A percentile compares a stretch with the other conserved stretches of the same genome.
phyloP scores from a whole-genome alignment of 2,329 filamentous ascomycete species.

The Aureobasidium sp. region DNA sequence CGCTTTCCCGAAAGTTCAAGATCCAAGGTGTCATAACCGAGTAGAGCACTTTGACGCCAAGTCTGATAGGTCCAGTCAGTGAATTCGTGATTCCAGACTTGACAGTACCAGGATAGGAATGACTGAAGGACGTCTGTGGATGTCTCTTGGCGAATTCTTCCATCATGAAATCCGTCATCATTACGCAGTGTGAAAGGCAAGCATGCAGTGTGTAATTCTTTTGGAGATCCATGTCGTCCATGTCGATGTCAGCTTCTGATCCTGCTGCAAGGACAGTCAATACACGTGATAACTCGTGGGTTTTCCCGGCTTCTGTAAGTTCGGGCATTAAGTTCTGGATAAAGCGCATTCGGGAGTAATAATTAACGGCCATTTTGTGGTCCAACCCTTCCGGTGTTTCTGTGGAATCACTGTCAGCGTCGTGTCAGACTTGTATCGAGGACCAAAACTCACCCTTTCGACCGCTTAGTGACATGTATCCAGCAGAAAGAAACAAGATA shows the following conservation, averaged over 20 bases:
- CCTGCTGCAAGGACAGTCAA: constrained; percentile 49
- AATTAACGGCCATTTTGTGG: constrained; percentile 43
- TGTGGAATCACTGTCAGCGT: constrained; percentile 20
- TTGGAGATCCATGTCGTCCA: constrained; percentile 40
- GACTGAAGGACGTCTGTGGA: constrained; percentile 43
- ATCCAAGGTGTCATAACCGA: constrained; percentile 33
- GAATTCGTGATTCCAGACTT: constrained; percentile 38
- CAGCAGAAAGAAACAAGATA: constrained; percentile 48
- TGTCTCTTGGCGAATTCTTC: constrained; percentile 43
- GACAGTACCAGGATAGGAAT: constrained; percentile 43
- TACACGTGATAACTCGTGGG: constrained; percentile 42
- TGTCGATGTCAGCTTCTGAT: constrained; percentile 45
- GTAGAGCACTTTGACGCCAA: constrained; percentile 30
- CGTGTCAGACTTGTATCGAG: background rate
- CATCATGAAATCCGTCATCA: constrained; percentile 46
- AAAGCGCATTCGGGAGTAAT: constrained; percentile 54
- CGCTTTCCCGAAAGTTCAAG: constrained; percentile 35
- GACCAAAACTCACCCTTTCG: constrained; percentile 22
- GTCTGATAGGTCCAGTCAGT: constrained; percentile 27
- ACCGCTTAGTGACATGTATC: constrained; percentile 39
- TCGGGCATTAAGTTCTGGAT: constrained; percentile 51
- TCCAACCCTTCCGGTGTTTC: constrained; percentile 54
- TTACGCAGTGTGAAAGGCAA: constrained; percentile 37
- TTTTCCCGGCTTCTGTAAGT: constrained; percentile 37
- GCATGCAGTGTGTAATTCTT: constrained; percentile 32